These are phyloP conservation scores for Salix koriyanagi DNA, from an alignment of 345 rosid species.

Conservation along the genomic window DNA sequence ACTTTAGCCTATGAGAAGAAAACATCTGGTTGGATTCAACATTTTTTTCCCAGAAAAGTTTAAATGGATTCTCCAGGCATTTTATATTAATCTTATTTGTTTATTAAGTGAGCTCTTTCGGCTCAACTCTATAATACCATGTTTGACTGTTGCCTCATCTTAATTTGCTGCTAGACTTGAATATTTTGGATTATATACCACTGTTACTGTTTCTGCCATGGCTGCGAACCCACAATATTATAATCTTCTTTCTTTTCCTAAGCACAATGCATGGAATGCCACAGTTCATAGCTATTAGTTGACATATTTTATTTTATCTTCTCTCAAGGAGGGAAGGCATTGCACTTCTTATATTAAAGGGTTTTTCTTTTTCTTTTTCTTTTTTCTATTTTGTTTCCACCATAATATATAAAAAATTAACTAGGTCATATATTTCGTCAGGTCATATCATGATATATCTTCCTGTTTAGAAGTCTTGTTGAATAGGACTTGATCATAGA, in stretches of 20 bases:
- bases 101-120: background rate
- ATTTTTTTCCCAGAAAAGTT: background rate
- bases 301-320: background rate
- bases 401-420: background rate
- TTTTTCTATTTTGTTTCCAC: background rate
- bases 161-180: conserved; percentile 3
- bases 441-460: background rate
- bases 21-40: conserved; percentile 3
- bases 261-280: background rate
- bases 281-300: background rate
- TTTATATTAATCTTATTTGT: conserved; percentile 3
- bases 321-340: background rate
- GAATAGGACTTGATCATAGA: background rate
- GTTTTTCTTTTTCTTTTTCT: background rate
- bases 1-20: background rate
- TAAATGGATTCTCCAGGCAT: background rate
- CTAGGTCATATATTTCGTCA: background rate
- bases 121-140: background rate
- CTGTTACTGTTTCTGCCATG: background rate
- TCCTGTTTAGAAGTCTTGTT: background rate
- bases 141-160: background rate
- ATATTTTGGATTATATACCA: background rate
- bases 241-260: background rate
- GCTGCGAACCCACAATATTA: background rate
- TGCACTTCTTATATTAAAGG: background rate